phyloP scores from a whole-genome alignment of 2,329 filamentous ascomycete genomes.

The Fusarium acutatum region DNA sequence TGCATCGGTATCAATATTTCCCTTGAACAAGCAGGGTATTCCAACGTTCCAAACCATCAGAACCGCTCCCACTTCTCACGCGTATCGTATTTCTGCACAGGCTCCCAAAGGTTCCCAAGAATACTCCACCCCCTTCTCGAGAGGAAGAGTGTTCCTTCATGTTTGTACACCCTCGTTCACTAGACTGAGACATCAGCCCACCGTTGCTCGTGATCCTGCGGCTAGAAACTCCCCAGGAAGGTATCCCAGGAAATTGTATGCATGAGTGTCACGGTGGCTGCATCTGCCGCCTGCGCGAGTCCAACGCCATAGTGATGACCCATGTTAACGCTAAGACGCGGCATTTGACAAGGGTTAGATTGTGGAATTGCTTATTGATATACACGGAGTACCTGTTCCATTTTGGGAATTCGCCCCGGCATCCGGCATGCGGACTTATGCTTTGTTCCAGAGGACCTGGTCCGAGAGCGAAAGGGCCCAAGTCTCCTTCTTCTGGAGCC shows the following conservation, averaged over 20 bases:
- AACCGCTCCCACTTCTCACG: fast-evolving
- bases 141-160: background rate
- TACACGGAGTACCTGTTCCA: fast-evolving
- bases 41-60: fast-evolving
- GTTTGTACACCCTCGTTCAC: no score
- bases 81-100: fast-evolving
- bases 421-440: fast-evolving
- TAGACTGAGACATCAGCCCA: background rate
- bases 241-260: background rate
- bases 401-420: fast-evolving
- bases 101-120: background rate
- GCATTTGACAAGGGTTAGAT: fast-evolving
- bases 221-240: fast-evolving
- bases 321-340: background rate
- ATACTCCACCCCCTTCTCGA: background rate
- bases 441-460: fast-evolving
- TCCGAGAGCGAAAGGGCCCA: fast-evolving
- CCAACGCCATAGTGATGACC: fast-evolving
- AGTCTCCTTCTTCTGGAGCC: fast-evolving
- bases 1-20: background rate
- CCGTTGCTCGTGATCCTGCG: fast-evolving
- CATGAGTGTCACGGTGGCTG: background rate
- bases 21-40: fast-evolving
- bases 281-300: background rate
- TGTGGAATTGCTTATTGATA: fast-evolving